A percentile compares a stretch with the other conserved stretches of the same genome.
Evolutionary conservation across 768 basidiomycete genomes (phyloP).

Genomic region (Leccinum ochraceum): DNA sequence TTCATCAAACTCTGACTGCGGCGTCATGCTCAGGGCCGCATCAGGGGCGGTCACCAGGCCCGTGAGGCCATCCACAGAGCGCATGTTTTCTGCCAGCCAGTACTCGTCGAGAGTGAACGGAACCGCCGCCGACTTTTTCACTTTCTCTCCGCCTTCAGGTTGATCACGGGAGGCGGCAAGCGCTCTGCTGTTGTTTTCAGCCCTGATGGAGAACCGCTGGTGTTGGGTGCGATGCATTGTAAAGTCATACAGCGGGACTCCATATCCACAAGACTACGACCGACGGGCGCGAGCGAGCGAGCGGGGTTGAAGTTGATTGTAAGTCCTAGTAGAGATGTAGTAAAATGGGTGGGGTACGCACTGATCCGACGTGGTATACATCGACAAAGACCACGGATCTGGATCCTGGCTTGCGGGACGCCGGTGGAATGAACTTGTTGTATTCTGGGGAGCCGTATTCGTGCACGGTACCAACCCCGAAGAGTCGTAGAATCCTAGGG

Average conservation of each 20-base stretch:
- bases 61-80: constrained; percentile 62
- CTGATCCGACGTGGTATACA: constrained; percentile 55
- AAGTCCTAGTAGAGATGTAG: background rate
- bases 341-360: constrained; percentile 20
- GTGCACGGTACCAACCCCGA: constrained; percentile 57
- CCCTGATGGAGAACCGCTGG: constrained; percentile 38
- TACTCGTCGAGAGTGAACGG: constrained; percentile 48
- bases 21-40: constrained; percentile 9
- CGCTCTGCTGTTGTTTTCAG: constrained; percentile 43
- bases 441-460: constrained; percentile 68
- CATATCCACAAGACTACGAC: constrained; percentile 65
- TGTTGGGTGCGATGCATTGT: constrained; percentile 56
- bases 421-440: constrained; percentile 47
- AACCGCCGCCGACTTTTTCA: background rate
- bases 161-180: constrained; percentile 5
- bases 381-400: constrained; percentile 61
- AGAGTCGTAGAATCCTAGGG: constrained; percentile 57
- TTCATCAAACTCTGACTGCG: constrained; percentile 20
- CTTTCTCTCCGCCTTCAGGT: background rate
- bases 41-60: constrained; percentile 39
- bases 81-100: constrained; percentile 50
- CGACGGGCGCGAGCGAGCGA: too few species aligned
- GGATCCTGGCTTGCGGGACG: constrained; percentile 56
- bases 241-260: constrained; percentile 63
- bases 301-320: background rate